A percentile compares a stretch with the other conserved stretches of the same genome.
phyloP scores from a whole-genome alignment of 2,329 filamentous ascomycete species.

The Claviceps digitariae region DNA sequence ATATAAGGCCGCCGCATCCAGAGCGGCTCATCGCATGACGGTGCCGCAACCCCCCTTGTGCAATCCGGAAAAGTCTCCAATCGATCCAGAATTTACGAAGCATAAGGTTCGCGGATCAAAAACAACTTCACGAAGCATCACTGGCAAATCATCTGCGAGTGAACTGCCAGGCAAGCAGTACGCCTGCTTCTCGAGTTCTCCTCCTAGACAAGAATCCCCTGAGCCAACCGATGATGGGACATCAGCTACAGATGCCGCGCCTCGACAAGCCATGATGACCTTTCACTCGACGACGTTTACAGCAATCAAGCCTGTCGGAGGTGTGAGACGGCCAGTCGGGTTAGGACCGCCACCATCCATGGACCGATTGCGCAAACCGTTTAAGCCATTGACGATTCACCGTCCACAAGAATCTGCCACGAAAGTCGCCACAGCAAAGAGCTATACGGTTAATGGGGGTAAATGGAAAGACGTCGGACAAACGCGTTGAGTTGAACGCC shows the following conservation, averaged over 20 bases:
- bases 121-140: slow-evolving; percentile 20
- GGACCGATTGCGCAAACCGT: slow-evolving; percentile 38
- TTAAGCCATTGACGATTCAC: slow-evolving; percentile 42
- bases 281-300: slow-evolving; percentile 40
- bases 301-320: slow-evolving; percentile 20
- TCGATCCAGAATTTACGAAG: slow-evolving; percentile 17
- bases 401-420: slow-evolving; percentile 17
- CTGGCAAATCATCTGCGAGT: slow-evolving; percentile 11
- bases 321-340: slow-evolving; percentile 30
- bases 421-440: background rate
- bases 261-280: slow-evolving; percentile 23
- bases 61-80: slow-evolving; percentile 10
- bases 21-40: slow-evolving; percentile 9
- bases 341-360: slow-evolving; percentile 34
- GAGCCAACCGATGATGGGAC: slow-evolving; percentile 11
- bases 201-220: slow-evolving; percentile 20
- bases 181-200: slow-evolving; percentile 45
- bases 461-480: too few species aligned
- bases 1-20: slow-evolving; percentile 14
- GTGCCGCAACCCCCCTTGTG: background rate
- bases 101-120: slow-evolving; percentile 30
- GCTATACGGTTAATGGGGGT: background rate
- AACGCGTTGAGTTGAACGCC: background rate
- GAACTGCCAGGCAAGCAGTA: slow-evolving; percentile 32
- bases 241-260: slow-evolving; percentile 14